Conservation (phyloP, 208 protist species). For the Endotrypanum monterogeii region DNA sequence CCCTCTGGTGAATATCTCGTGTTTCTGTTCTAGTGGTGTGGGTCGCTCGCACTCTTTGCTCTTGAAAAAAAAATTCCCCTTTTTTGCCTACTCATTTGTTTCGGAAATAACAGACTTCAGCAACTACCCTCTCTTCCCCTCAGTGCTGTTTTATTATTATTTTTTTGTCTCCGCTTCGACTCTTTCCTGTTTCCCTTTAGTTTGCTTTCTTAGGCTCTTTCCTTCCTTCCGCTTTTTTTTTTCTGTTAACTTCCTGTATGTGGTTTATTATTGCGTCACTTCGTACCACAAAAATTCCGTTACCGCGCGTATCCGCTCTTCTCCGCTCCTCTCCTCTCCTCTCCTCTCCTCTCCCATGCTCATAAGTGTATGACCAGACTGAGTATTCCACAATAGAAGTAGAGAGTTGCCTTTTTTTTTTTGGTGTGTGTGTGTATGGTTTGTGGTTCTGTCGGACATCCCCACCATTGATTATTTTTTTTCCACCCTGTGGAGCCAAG, state of each 20-base stretch:
- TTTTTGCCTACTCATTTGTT: not conserved
- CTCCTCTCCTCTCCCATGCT: not conserved
- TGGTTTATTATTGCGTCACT: not conserved
- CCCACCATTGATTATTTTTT: not conserved
- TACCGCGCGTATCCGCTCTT: too few relatives aligned
- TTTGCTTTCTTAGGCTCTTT: conserved; percentile 5
- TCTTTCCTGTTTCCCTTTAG: conserved; percentile 6
- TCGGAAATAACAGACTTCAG: not conserved
- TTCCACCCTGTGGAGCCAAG: not conserved
- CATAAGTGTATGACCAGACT: not conserved
- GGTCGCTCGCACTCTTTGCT: not conserved
- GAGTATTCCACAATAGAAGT: not conserved
- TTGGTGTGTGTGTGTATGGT: not conserved
- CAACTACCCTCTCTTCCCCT: conserved; percentile 8
- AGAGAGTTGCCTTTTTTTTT: not conserved
- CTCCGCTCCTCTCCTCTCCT: not conserved
- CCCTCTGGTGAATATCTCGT: not conserved
- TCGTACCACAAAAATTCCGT: not conserved
- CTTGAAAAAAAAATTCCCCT: not conserved
- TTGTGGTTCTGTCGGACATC: not conserved
- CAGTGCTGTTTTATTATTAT: conserved; percentile 7
- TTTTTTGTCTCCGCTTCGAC: conserved; percentile 1
- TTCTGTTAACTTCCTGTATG: not conserved
- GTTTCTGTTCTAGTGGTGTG: not conserved
- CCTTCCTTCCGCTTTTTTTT: not conserved